Evolutionary conservation across 768 basidiomycete species (phyloP), one percentile per base, ranked within the genome.

Genomic region (Rhizopogon vesiculosus): DNA sequence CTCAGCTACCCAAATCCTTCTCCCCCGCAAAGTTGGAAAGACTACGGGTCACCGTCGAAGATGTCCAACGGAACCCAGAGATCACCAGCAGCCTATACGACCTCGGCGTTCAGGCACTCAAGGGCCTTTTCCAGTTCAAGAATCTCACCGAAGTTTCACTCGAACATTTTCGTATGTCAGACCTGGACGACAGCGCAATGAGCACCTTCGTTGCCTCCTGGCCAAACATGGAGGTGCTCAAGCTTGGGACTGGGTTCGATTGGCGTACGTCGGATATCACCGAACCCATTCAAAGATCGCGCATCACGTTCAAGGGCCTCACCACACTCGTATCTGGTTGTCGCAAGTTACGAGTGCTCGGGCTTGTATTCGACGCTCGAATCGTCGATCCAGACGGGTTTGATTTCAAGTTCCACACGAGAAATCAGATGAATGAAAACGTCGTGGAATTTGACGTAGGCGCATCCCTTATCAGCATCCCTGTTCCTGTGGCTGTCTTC

Each of bases 201-300:
- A 42, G 10, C n/a, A 8, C n/a, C 10, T 39, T 59, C 10, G 51
- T 46, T 28, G 28, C 51, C 18, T 40, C 41, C 2, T 59, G 51
- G 55, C 55, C 42, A 3, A 46, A 39, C 7, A 43, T 56, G 35
- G 31, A 56, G 5, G 46, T 42, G 42, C 51, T 56, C 12, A 59
- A 44, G 25, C 31, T 53, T 19, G 45, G 52, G 5, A 56, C 38
- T 3, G 45, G 40, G 15, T 43, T 41, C 18, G 44, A 51, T 12
- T 58, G 54, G 51, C 35, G 43, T 19, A 53, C 51, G 2, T 31
- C 48, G 16, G 22, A 46, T 12, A 9, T 6, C 10, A 42, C 25
- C 1, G 25, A 28, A 7, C 9, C 25, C 10, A 44, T 48, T 8
- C 15, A 33, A 7, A 29, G 10, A 7, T 52, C 52, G 5, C 3